phyloP scores from a whole-genome alignment of 805 yeast genomes.

The Yarrowia sp. region DNA sequence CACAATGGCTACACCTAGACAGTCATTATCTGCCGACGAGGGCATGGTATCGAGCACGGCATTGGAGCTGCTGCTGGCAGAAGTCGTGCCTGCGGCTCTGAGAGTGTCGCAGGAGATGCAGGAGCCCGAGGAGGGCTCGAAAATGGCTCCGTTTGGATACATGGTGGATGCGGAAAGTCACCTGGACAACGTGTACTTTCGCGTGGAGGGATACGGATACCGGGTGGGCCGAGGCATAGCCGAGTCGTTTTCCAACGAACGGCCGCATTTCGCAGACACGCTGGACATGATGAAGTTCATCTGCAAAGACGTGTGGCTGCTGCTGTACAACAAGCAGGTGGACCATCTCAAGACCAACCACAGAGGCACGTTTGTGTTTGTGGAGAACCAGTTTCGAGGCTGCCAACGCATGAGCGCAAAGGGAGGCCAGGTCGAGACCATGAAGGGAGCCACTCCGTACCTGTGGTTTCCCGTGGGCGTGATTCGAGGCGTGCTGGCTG shows the following conservation, averaged over 20 bases:
- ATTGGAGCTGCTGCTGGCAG: constrained; percentile 72
- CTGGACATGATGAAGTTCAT: constrained; percentile 89
- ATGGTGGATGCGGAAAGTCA: constrained; percentile 42
- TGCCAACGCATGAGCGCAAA: constrained; percentile 57
- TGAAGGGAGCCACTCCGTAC: constrained; percentile 54
- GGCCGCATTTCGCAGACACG: constrained; percentile 57
- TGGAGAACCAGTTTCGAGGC: constrained; percentile 68
- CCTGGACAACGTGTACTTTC: constrained; percentile 59
- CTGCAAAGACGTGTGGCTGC: constrained; percentile 90
- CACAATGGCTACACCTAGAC: constrained; percentile 26
- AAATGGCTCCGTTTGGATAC: constrained; percentile 37
- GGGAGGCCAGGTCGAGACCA: constrained; percentile 48
- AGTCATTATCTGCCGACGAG: constrained; percentile 25
- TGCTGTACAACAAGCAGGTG: constrained; percentile 81
- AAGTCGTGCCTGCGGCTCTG: constrained; percentile 74
- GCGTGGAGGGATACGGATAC: constrained; percentile 76
- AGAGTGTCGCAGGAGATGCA: constrained; percentile 62
- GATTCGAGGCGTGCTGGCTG: constrained; percentile 72
- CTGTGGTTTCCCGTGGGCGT: constrained; percentile 79
- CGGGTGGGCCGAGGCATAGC: constrained; percentile 67
- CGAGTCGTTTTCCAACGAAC: constrained; percentile 55
- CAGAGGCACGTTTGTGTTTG: constrained; percentile 78
- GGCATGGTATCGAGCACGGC: constrained; percentile 47
- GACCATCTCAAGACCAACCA: constrained; percentile 93
- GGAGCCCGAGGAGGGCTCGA: constrained; percentile 43